Evolutionary conservation across 495 filamentous ascomycete species (phyloP).

Genomic region (Poronia punctata): DNA sequence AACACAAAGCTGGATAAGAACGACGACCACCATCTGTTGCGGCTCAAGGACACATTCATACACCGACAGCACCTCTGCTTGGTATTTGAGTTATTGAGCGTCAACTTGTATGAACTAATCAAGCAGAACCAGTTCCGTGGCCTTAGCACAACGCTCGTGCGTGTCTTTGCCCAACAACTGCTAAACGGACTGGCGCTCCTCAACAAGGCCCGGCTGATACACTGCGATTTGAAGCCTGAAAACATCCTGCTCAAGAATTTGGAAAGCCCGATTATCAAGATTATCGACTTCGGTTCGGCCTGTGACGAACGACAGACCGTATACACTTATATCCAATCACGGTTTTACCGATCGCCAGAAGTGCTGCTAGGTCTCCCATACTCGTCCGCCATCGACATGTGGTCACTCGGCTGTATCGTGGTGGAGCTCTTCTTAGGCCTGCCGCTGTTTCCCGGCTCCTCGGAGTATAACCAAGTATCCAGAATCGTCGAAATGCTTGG

Average conservation of each 20-base stretch:
- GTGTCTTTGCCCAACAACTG: slow-evolving; percentile 96
- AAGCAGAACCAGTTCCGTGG: slow-evolving; percentile 99
- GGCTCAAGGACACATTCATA: slow-evolving; percentile 97
- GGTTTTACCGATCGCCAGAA: slow-evolving; percentile 97
- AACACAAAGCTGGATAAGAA: slow-evolving; percentile 99
- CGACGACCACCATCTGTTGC: slow-evolving; percentile 93
- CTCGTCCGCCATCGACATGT: slow-evolving; percentile 99
- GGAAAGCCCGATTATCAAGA: slow-evolving; percentile 99
- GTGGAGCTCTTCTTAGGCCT: slow-evolving; percentile 96
- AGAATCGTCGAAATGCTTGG: slow-evolving; percentile 98
- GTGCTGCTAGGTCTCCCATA: slow-evolving; percentile 92
- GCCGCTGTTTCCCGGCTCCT: slow-evolving; percentile 93
- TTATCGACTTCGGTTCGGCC: slow-evolving; percentile 98
- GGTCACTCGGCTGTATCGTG: slow-evolving; percentile 98
- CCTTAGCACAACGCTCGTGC: slow-evolving; percentile 91
- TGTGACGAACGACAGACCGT: slow-evolving; percentile 98
- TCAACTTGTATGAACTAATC: slow-evolving; percentile 97
- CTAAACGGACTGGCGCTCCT: slow-evolving; percentile 86
- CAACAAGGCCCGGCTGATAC: slow-evolving; percentile 95
- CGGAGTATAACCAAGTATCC: slow-evolving; percentile 97
- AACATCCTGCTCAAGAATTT: slow-evolving; percentile 98
- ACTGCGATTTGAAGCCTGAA: slow-evolving; percentile 98
- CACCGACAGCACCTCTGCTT: slow-evolving; percentile 96
- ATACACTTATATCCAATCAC: slow-evolving; percentile 98
- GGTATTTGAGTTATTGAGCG: slow-evolving; percentile 94